Evolutionary conservation across 306 rosid genomes (phyloP).

Genomic region (Sophora flavescens): DNA sequence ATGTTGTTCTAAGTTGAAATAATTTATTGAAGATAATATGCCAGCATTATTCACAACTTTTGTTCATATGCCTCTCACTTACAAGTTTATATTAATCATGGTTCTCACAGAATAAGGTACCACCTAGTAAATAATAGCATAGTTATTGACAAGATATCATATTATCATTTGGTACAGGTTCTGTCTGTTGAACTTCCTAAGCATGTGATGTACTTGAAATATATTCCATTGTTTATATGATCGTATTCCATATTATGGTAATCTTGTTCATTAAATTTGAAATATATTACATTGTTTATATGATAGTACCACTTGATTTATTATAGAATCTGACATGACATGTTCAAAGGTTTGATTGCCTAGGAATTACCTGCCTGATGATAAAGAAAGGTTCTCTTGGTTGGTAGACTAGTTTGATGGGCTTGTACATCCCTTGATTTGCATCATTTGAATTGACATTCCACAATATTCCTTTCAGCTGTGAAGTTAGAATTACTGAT

Average conservation of each 20-base stretch:
- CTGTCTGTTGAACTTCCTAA: neutral
- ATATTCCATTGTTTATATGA: conserved; percentile 6
- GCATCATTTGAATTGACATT: conserved; percentile 61
- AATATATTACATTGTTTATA: neutral
- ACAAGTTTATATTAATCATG: neutral
- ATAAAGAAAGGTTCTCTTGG: conserved; percentile 93
- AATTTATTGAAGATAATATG: conserved; percentile 15
- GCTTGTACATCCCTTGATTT: conserved; percentile 65
- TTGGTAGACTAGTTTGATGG: conserved; percentile 80
- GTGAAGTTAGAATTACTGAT: conserved; percentile 78
- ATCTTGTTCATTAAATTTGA: neutral
- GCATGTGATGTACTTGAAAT: neutral
- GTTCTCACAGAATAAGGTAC: conserved; percentile 1
- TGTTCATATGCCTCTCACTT: no score
- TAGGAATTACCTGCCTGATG: conserved; percentile 76
- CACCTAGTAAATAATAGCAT: neutral
- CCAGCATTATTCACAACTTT: conserved; percentile 1
- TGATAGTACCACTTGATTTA: no score
- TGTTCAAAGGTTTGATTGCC: conserved; percentile 7
- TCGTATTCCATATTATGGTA: neutral
- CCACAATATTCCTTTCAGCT: conserved; percentile 78
- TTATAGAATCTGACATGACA: conserved; percentile 9
- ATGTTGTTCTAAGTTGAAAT: no score
- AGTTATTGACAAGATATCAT: neutral
- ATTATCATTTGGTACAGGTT: conserved; percentile 21